Conservation (phyloP, 2,329 filamentous ascomycete genomes). For the Aspergillus tubingensis region DNA sequence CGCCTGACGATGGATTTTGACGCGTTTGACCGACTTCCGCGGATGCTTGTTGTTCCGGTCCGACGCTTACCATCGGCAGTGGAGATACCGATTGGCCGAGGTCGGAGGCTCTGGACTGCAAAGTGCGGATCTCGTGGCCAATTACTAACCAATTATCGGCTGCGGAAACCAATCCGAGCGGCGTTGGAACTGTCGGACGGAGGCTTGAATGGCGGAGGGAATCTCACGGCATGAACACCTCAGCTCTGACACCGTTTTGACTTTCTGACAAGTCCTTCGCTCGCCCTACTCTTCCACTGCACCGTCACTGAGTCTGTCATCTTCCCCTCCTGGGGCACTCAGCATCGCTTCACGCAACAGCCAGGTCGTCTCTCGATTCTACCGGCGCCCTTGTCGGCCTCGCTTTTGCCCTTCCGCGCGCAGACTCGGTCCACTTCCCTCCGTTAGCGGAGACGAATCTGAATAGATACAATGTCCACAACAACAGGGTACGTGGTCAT, state of each 20-base stretch:
- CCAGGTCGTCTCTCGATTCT: not conserved
- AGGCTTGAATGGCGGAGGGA: too few species aligned
- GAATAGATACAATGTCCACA: conserved; percentile 51
- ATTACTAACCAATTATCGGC: conserved; percentile 6
- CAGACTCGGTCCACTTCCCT: conserved; percentile 9
- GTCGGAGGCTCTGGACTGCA: conserved; percentile 17
- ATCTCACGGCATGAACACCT: conserved; percentile 3
- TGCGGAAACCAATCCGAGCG: not conserved
- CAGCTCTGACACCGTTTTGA: not conserved
- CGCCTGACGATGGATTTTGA: conserved; percentile 13
- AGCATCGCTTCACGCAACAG: not conserved
- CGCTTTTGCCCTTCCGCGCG: not conserved
- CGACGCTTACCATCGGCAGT: conserved; percentile 20
- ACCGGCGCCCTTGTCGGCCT: not conserved
- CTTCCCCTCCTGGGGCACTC: not conserved
- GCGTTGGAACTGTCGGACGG: not conserved
- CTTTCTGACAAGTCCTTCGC: not conserved
- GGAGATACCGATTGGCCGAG: conserved; percentile 14
- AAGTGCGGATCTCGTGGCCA: conserved; percentile 2
- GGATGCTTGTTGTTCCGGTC: conserved; percentile 21
- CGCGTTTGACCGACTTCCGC: conserved; percentile 18
- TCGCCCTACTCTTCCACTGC: not conserved
- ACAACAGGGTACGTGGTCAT: conserved; percentile 49
- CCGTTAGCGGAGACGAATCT: conserved; percentile 19
- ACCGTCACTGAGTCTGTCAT: not conserved